A percentile compares a stretch with the other conserved stretches of the same genome.
Conservation (phyloP, 352 stramenopile species). For the Phytopythium helicoides region DNA sequence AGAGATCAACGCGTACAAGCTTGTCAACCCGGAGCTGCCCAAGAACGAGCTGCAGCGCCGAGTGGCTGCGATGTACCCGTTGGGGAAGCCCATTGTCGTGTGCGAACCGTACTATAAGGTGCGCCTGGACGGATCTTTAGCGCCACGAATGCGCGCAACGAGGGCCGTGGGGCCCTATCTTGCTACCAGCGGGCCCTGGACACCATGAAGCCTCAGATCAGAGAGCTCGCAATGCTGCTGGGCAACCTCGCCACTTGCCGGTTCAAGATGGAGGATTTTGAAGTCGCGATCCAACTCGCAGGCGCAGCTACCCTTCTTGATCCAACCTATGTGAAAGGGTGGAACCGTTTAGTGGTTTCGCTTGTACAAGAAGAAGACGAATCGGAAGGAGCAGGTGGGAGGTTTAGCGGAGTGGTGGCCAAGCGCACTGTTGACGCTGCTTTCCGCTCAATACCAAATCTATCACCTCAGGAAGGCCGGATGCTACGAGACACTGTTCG, state of each 20-base stretch:
- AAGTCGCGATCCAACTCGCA: constrained; percentile 13
- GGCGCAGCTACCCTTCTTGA: constrained; percentile 15
- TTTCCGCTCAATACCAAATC: background rate
- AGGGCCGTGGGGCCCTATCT: constrained; percentile 11
- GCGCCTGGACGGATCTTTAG: constrained; percentile 21
- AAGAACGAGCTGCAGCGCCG: constrained; percentile 8
- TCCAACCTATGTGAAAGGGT: constrained; percentile 17
- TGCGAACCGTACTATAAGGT: constrained; percentile 35
- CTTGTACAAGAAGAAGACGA: constrained; percentile 6
- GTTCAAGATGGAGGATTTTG: constrained; percentile 16
- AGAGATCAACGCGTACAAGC: constrained; percentile 23
- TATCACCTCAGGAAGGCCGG: background rate
- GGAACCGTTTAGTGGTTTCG: constrained; percentile 13
- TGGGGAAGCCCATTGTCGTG: constrained; percentile 17
- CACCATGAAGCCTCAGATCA: background rate
- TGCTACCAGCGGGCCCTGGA: constrained; percentile 19
- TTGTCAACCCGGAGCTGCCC: constrained; percentile 15
- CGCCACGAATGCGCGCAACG: constrained; percentile 8
- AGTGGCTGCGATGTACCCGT: constrained; percentile 13
- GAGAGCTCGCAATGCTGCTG: constrained; percentile 12
- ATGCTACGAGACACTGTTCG: background rate
- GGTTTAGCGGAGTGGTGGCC: background rate
- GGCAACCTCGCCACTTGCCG: constrained; percentile 19
- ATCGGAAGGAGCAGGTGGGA: background rate
- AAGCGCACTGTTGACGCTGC: constrained; percentile 2